Conservation (phyloP, 768 basidiomycete genomes). For the Pulveroboletus sp. region DNA sequence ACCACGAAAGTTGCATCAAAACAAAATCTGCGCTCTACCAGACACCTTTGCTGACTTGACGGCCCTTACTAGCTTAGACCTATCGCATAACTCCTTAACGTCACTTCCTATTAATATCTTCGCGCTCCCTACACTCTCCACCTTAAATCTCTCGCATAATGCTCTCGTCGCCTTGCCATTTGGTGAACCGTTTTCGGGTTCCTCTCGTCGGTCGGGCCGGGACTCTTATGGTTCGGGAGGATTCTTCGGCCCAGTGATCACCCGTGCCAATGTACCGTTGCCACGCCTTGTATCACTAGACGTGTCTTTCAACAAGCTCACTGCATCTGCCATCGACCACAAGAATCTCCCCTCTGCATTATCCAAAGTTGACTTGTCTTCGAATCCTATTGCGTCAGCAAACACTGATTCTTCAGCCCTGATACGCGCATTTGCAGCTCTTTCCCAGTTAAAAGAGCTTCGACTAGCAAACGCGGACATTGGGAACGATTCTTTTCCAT, state of each 20-base stretch:
- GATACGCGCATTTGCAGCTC: conserved; percentile 43
- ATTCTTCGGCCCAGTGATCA: conserved; percentile 64
- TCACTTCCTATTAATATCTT: conserved; percentile 64
- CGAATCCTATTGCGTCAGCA: conserved; percentile 57
- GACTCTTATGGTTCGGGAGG: conserved; percentile 40
- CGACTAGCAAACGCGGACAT: conserved; percentile 55
- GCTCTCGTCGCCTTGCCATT: conserved; percentile 59
- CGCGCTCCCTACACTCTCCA: conserved; percentile 62
- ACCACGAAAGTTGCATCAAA: conserved; percentile 63
- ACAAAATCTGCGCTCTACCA: conserved; percentile 62
- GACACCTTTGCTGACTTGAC: conserved; percentile 66
- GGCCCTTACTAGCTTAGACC: conserved; percentile 62
- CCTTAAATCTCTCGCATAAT: conserved; percentile 74
- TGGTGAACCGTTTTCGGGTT: conserved; percentile 49
- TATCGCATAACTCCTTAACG: conserved; percentile 70
- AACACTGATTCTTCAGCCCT: conserved; percentile 30
- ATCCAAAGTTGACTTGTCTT: conserved; percentile 60
- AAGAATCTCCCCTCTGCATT: conserved; percentile 51
- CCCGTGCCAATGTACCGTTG: conserved; percentile 60
- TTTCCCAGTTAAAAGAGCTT: conserved; percentile 57
- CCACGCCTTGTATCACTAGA: conserved; percentile 66
- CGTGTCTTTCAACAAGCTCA: conserved; percentile 65
- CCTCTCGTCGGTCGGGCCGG: conserved; percentile 18
- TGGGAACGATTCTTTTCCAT: conserved; percentile 56
- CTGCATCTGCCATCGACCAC: conserved; percentile 52